These are phyloP conservation scores for Tuber umbilicatum DNA, from an alignment of 495 filamentous ascomycete genomes.

Conservation along the genomic window DNA sequence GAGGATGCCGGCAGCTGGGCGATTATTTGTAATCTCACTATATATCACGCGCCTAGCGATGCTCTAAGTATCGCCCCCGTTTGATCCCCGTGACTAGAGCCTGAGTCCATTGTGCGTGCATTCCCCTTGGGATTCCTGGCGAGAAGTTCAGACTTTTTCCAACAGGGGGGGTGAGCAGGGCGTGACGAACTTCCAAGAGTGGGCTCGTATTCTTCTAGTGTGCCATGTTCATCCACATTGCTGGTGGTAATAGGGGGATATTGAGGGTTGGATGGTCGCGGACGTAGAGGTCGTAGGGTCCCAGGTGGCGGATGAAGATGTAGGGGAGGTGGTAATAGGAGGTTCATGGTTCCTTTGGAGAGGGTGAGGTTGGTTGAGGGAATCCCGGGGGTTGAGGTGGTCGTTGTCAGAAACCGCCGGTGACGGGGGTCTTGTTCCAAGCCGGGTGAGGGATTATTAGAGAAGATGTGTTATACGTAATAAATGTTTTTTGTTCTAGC, in stretches of 20 bases:
- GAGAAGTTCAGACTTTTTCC: slow-evolving; percentile 41
- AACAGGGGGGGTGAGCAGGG: slow-evolving; percentile 47
- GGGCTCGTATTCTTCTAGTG: slow-evolving; percentile 42
- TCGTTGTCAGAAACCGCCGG: too few species aligned
- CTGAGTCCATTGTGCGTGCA: slow-evolving; percentile 45
- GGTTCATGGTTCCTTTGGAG: background rate
- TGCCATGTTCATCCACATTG: slow-evolving; percentile 48
- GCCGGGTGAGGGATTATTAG: too few species aligned
- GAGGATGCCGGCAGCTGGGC: slow-evolving; percentile 35
- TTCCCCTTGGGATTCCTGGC: slow-evolving; percentile 20
- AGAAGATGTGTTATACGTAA: too few species aligned
- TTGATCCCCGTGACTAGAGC: slow-evolving; percentile 51
- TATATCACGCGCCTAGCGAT: slow-evolving; percentile 38
- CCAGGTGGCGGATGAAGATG: background rate
- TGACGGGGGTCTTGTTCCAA: background rate
- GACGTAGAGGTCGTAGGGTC: slow-evolving; percentile 26
- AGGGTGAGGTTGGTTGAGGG: background rate
- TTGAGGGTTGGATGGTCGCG: slow-evolving; percentile 45
- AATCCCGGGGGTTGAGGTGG: background rate
- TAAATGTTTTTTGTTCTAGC: too few species aligned
- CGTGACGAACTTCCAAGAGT: slow-evolving; percentile 45
- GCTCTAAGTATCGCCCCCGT: slow-evolving; percentile 41
- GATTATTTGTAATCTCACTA: slow-evolving; percentile 46
- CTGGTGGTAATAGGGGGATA: slow-evolving; percentile 38
- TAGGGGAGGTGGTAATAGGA: background rate